phyloP scores from a whole-genome alignment of 2,329 filamentous ascomycete species.

The Neopestalotiopsis sp. region DNA sequence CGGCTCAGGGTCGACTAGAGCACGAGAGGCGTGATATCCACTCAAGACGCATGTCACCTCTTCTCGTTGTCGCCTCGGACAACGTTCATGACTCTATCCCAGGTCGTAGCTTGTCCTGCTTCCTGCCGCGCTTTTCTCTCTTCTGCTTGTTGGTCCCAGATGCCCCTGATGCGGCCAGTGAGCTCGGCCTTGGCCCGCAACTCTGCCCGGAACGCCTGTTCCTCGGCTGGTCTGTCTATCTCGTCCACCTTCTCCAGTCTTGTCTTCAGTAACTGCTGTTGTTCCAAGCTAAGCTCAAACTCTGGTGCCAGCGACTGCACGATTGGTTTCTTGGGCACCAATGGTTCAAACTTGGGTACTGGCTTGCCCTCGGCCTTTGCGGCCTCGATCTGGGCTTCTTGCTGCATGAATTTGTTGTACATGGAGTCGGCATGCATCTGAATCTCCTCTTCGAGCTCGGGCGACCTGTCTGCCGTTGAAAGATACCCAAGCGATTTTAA shows the following conservation, averaged over 20 bases:
- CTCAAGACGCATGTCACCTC: constrained; percentile 4
- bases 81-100: constrained; percentile 44
- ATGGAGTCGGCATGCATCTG: constrained; percentile 95
- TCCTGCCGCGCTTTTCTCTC: constrained; percentile 61
- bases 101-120: constrained; percentile 55
- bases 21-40: neutral
- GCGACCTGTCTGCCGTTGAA: constrained; percentile 66
- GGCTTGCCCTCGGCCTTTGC: constrained; percentile 68
- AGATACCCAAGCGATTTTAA: constrained; percentile 90
- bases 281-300: constrained; percentile 47
- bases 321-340: constrained; percentile 48
- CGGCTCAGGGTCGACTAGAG: neutral
- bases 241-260: constrained; percentile 63
- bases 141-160: constrained; percentile 62
- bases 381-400: constrained; percentile 76
- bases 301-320: constrained; percentile 21
- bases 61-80: constrained; percentile 12
- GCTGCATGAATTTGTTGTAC: constrained; percentile 84
- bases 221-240: constrained; percentile 65
- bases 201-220: constrained; percentile 69
- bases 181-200: constrained; percentile 65
- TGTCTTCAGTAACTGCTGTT: constrained; percentile 58
- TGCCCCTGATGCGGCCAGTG: constrained; percentile 57
- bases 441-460: constrained; percentile 80
- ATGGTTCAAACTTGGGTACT: constrained; percentile 63